These are phyloP conservation scores for Psilocybe subaeruginosa DNA, from an alignment of 768 basidiomycete genomes.

Conservation along the genomic window DNA sequence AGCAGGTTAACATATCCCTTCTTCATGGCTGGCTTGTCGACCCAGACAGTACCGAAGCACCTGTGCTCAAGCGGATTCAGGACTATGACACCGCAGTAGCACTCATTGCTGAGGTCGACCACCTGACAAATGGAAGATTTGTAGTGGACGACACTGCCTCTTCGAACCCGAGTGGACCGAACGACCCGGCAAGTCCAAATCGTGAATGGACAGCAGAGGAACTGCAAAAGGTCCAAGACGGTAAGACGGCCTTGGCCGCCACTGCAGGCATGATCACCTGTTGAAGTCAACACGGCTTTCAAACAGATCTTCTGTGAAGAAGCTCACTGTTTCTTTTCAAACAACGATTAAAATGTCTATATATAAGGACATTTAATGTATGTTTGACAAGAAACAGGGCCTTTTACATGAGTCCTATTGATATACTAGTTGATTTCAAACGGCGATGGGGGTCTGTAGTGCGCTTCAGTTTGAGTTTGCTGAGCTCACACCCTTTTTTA, in stretches of 20 bases:
- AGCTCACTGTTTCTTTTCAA: no score
- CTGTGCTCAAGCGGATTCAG: slow-evolving; percentile 49
- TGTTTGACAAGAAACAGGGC: no score
- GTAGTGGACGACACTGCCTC: slow-evolving; percentile 41
- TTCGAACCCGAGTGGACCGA: slow-evolving; percentile 11
- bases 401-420: no score
- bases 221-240: slow-evolving; percentile 66
- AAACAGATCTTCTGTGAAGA: no score
- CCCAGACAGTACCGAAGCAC: slow-evolving; percentile 61
- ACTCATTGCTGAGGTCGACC: slow-evolving; percentile 79
- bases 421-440: no score
- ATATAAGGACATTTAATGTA: no score
- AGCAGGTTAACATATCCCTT: slow-evolving; percentile 78
- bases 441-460: no score
- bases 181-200: slow-evolving; percentile 24
- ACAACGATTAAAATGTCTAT: no score
- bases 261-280: no score
- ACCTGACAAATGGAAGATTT: slow-evolving; percentile 65
- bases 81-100: slow-evolving; percentile 80
- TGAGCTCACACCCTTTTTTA: slow-evolving; percentile 25
- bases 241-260: slow-evolving; percentile 39
- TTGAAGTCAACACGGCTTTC: no score
- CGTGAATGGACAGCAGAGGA: slow-evolving; percentile 54
- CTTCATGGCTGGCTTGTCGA: slow-evolving; percentile 93
- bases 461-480: neutral